phyloP scores from a whole-genome alignment of 306 rosid species.

The Gastrolobium villosum region DNA sequence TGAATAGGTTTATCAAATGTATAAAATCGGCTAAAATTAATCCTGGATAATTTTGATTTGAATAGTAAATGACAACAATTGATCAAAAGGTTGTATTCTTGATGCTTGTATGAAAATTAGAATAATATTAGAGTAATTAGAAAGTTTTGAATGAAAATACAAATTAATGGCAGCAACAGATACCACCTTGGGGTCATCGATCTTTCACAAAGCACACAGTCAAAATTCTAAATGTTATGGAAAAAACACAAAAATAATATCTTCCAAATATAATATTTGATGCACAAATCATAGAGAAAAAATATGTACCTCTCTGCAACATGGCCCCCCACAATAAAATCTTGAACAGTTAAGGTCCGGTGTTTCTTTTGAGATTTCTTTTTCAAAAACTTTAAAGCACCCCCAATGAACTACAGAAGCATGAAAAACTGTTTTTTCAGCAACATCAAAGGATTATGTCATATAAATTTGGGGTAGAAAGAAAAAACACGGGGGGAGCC shows the following conservation, averaged over 20 bases:
- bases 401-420: too few relatives aligned
- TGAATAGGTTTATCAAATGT: too few relatives aligned
- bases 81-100: conserved; percentile 4
- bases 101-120: neutral
- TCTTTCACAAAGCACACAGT: conserved; percentile 34
- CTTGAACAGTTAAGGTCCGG: too few relatives aligned
- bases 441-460: too few relatives aligned
- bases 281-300: conserved; percentile 3
- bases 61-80: neutral
- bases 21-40: conserved; percentile 50
- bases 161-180: neutral
- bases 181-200: neutral
- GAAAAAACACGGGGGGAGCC: too few relatives aligned
- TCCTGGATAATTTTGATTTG: conserved; percentile 48
- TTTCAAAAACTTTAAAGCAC: too few relatives aligned
- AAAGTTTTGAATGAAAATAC: neutral
- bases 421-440: too few relatives aligned
- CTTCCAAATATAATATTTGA: neutral
- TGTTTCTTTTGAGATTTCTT: too few relatives aligned
- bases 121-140: neutral
- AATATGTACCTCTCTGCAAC: conserved; percentile 50
- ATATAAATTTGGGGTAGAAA: too few relatives aligned
- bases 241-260: conserved; percentile 9
- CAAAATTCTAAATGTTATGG: neutral
- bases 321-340: too few relatives aligned